These are phyloP conservation scores for Centaurea solstitialis DNA, from an alignment of 129 eudicot species.

Conservation along the genomic window DNA sequence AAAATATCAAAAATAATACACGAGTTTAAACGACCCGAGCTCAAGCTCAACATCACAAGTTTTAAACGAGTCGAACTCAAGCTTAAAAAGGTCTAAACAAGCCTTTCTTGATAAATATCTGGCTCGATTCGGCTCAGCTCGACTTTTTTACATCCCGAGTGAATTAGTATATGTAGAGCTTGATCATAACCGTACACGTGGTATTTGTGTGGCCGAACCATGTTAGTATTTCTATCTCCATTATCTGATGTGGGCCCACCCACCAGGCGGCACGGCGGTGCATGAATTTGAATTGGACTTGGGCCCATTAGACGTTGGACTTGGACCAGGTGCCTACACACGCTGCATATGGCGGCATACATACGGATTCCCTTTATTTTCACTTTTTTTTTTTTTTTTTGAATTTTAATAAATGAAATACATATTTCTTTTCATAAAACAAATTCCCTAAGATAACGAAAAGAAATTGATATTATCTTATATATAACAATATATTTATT, in stretches of 20 bases:
- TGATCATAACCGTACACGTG: neutral
- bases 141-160: too few relatives aligned
- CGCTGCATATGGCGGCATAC: slow-evolving; percentile 2
- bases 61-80: too few relatives aligned
- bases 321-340: slow-evolving; percentile 21
- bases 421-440: neutral
- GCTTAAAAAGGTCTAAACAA: too few relatives aligned
- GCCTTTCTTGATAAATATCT: too few relatives aligned
- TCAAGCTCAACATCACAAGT: too few relatives aligned
- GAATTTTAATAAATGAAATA: too few relatives aligned
- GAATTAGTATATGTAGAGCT: too few relatives aligned
- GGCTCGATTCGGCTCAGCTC: too few relatives aligned
- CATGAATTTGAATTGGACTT: neutral
- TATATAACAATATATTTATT: too few relatives aligned
- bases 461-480: too few relatives aligned
- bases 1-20: too few relatives aligned
- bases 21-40: too few relatives aligned
- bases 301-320: slow-evolving; percentile 9
- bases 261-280: slow-evolving; percentile 7
- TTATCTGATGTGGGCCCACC: slow-evolving; percentile 23
- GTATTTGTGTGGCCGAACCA: neutral
- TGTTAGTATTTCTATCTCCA: slow-evolving; percentile 5
- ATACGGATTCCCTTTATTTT: neutral
- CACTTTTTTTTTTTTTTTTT: neutral
- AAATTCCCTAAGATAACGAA: neutral